Conservation (phyloP, 2,329 filamentous ascomycete genomes). For the Capronia coronata region DNA sequence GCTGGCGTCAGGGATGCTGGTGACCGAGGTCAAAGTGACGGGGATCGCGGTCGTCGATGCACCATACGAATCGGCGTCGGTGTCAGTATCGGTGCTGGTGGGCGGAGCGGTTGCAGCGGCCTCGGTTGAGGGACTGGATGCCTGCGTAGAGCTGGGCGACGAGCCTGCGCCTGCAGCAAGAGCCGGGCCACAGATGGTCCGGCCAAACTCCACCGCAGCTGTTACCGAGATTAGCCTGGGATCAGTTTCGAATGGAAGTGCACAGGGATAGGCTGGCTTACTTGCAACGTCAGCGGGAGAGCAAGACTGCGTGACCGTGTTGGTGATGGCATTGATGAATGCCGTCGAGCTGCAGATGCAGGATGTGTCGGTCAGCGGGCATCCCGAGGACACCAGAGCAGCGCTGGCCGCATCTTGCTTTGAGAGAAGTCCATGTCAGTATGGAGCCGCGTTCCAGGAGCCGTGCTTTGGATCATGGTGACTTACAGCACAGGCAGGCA, state of each 20-base stretch:
- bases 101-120: background rate
- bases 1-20: slow-evolving; percentile 10
- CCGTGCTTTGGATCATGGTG: background rate
- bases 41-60: slow-evolving; percentile 17
- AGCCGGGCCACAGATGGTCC: slow-evolving; percentile 14
- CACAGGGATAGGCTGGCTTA: too few species aligned
- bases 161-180: background rate
- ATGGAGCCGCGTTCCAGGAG: background rate
- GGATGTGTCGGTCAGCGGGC: slow-evolving; percentile 8
- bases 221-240: background rate
- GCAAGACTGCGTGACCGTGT: slow-evolving; percentile 16
- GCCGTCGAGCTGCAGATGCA: slow-evolving; percentile 19
- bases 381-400: slow-evolving; percentile 15
- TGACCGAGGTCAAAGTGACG: slow-evolving; percentile 14
- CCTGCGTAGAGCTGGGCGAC: background rate
- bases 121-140: too few species aligned
- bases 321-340: slow-evolving; percentile 20
- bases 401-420: slow-evolving; percentile 17
- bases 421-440: background rate
- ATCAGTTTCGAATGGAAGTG: too few species aligned
- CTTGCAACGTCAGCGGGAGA: slow-evolving; percentile 14
- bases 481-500: slow-evolving; percentile 24
- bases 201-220: slow-evolving; percentile 16
- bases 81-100: background rate
- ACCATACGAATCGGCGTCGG: background rate